Base-by-base conservation (phyloP, 2,329 filamentous ascomycete species). In the Dactylellina leptospora region DNA sequence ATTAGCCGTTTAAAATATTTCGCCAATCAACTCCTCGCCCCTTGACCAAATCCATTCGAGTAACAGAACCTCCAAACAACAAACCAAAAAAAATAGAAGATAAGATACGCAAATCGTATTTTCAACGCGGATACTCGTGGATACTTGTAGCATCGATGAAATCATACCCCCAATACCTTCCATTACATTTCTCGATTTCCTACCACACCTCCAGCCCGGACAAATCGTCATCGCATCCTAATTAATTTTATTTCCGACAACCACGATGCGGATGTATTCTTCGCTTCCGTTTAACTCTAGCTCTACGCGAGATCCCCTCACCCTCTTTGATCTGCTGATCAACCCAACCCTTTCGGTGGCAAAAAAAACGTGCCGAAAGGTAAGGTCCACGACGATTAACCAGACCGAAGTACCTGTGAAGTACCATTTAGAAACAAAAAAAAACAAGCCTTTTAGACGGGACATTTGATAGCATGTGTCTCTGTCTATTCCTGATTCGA, bases 341-440 rank as follows among this genome's bases (percentile, higher is more conserved):
- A 33, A 13, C 30, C n/a, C n/a, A n/a, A n/a, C 25, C 4, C 3
- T 30, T 30, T 4, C 3, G 9, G 47, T 51, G 47, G 47, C 47
- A 28, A 51, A 36, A n/a, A 33, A 51, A 51, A 51, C 47, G 47
- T 51, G 47, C 47, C 27, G 47, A 51, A 51, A 16, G 47, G 47
- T 27, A 51, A 51, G 25, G n/a, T 51, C 27, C 25, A 45, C 40
- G 18, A 6, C 6, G 22, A 18, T 22, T 33, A 33, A 33, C 13
- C 30, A 33, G 30, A 33, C 13, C 30, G 30, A 33, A 33, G 30
- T 33, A 33, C 30, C 30, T 13, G 30, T n/a, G 13, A 33, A 33
- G 30, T 33, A 33, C 30, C n/a, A n/a, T n/a, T n/a, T n/a, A n/a
- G n/a, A n/a, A n/a, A n/a, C n/a, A n/a, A n/a, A n/a, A n/a, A n/a